Evolutionary conservation across 2,329 filamentous ascomycete species (phyloP).

Genomic region (Xylariaceae sp.): DNA sequence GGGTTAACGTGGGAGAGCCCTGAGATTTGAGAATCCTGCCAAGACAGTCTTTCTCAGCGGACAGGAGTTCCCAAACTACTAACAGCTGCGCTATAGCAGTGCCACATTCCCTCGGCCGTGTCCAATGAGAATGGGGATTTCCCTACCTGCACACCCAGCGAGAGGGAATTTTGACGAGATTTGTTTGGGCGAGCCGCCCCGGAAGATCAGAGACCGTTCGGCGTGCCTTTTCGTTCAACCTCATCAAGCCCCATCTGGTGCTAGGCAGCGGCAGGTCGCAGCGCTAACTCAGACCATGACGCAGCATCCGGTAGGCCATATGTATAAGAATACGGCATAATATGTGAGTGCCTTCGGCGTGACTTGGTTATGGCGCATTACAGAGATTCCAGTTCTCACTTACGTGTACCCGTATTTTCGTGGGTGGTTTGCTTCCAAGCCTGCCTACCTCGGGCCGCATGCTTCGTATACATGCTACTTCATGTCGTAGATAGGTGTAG

Average conservation of each 20-base stretch:
- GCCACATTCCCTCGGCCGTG: neutral
- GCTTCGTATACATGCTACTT: neutral
- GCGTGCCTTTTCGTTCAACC: constrained; percentile 9
- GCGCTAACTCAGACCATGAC: constrained; percentile 23
- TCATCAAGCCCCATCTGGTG: neutral
- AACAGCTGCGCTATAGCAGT: too few species aligned
- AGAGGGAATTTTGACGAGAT: neutral
- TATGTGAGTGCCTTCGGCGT: constrained; percentile 3
- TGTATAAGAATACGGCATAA: neutral
- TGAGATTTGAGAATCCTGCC: neutral
- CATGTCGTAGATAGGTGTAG: neutral
- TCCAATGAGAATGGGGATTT: neutral
- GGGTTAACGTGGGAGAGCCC: neutral
- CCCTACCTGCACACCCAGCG: neutral
- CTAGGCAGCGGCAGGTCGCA: constrained; percentile 10
- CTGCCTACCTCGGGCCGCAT: neutral
- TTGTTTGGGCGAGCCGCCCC: constrained; percentile 14
- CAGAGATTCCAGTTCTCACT: neutral
- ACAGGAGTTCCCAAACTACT: neutral
- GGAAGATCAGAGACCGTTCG: constrained; percentile 22
- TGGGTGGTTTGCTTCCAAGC: neutral
- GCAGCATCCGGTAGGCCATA: constrained; percentile 16
- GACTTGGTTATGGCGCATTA: constrained; percentile 5
- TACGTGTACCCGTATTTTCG: neutral
- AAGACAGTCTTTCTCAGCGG: neutral